Evolutionary conservation across 345 rosid species (phyloP).

Genomic region (Populus davidiana): DNA sequence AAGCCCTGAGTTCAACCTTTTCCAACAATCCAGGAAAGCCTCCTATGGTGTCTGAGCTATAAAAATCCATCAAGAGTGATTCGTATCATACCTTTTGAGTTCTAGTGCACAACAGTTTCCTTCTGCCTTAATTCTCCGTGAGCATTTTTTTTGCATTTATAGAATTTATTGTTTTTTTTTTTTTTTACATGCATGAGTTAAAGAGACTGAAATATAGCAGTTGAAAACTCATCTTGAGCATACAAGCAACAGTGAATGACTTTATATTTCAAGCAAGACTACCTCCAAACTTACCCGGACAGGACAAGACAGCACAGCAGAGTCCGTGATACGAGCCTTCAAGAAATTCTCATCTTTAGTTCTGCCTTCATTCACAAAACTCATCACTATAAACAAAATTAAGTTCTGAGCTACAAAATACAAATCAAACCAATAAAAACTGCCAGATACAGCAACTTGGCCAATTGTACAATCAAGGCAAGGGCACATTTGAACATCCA

Average conservation of each 20-base stretch:
- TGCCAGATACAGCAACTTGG: slow-evolving; percentile 5
- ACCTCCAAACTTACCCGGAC: not conserved
- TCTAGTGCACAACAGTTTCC: not conserved
- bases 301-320: not conserved
- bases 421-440: not conserved
- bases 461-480: not conserved
- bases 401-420: not conserved
- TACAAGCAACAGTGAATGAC: not conserved
- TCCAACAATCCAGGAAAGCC: not conserved
- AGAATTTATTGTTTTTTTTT: not conserved
- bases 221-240: not conserved
- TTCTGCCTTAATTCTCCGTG: not conserved
- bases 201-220: not conserved
- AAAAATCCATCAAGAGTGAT: not conserved
- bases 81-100: slow-evolving; percentile 4
- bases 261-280: not conserved
- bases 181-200: not conserved
- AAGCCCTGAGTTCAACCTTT: not conserved
- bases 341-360: not conserved
- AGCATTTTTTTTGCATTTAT: not conserved
- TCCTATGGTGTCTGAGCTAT: not conserved
- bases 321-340: slow-evolving; percentile 1
- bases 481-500: not conserved
- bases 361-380: slow-evolving; percentile 4
- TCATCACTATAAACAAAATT: not conserved